Percentiles rank a stretch among this genome's conserved stretches.
Conservation (phyloP, 2,329 filamentous ascomycete genomes). For the Hyphodiscus sp. region DNA sequence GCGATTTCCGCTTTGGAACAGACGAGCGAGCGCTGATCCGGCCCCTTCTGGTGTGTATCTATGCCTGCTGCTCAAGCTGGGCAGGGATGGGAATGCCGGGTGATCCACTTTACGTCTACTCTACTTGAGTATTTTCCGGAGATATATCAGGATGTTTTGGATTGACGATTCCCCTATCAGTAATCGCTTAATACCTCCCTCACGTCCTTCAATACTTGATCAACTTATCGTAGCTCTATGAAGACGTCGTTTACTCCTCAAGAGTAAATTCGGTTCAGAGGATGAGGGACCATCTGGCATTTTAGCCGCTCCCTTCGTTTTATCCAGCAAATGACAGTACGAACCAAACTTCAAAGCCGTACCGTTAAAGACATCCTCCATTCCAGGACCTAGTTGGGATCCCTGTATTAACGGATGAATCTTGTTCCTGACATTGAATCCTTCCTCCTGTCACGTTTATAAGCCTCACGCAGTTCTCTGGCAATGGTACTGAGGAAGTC, state of each 20-base stretch:
- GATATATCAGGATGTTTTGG: neutral
- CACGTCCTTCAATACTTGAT: neutral
- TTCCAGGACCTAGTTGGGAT: no score
- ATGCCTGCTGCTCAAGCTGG: neutral
- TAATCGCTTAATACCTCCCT: neutral
- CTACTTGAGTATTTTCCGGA: neutral
- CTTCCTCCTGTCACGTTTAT: no score
- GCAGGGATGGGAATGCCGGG: neutral
- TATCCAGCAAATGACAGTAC: neutral
- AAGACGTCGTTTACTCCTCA: neutral
- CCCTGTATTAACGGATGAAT: neutral
- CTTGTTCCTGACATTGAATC: neutral
- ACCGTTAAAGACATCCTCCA: neutral
- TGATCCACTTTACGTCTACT: neutral
- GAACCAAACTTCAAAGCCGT: neutral
- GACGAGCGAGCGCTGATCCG: neutral
- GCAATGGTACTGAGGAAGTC: conserved; percentile 36
- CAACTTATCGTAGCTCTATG: neutral
- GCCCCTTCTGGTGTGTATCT: neutral
- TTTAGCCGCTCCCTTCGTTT: neutral
- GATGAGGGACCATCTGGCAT: neutral
- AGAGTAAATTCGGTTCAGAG: neutral
- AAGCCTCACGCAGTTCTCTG: conserved; percentile 32
- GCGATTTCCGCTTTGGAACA: neutral
- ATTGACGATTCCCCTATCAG: neutral